Percentiles rank a stretch among this genome's conserved stretches.
Conservation (phyloP, 345 rosid species). For the Bruguiera gymnorhiza region DNA sequence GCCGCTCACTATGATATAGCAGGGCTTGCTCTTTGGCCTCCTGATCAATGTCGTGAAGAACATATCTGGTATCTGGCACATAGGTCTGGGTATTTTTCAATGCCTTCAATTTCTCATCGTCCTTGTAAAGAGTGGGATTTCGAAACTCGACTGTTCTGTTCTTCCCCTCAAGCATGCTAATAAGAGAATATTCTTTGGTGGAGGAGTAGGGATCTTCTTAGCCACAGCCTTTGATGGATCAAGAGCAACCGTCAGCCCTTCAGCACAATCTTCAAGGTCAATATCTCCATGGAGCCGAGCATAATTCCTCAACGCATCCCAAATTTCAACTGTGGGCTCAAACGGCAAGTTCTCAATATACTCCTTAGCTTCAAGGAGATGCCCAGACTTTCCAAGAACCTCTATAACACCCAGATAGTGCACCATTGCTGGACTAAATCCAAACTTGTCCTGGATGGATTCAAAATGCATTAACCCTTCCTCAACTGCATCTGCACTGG, state of each 20-base stretch:
- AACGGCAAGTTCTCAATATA: conserved; percentile 57
- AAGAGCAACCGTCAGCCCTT: conserved; percentile 53
- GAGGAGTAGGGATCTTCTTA: conserved; percentile 53
- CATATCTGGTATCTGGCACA: conserved; percentile 66
- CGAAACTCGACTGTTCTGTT: conserved; percentile 56
- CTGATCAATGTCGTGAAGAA: conserved; percentile 77
- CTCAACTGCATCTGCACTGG: conserved; percentile 56
- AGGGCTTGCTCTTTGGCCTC: conserved; percentile 81
- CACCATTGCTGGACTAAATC: conserved; percentile 40
- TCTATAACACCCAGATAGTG: conserved; percentile 61
- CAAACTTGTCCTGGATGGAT: conserved; percentile 51
- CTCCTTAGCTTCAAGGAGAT: conserved; percentile 52
- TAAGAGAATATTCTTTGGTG: conserved; percentile 45
- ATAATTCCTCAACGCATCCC: conserved; percentile 57
- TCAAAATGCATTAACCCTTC: conserved; percentile 70
- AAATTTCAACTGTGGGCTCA: conserved; percentile 51
- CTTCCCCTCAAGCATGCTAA: conserved; percentile 66
- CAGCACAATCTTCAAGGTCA: conserved; percentile 61
- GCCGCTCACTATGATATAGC: conserved; percentile 71
- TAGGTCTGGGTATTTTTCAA: conserved; percentile 38
- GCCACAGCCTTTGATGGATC: conserved; percentile 52
- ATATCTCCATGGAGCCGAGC: conserved; percentile 61
- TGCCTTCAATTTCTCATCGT: conserved; percentile 59
- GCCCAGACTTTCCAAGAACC: conserved; percentile 67
- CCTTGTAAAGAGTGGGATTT: conserved; percentile 58